These are phyloP conservation scores for Lactifluus echinatus DNA, from an alignment of 768 basidiomycete genomes.

Conservation along the genomic window DNA sequence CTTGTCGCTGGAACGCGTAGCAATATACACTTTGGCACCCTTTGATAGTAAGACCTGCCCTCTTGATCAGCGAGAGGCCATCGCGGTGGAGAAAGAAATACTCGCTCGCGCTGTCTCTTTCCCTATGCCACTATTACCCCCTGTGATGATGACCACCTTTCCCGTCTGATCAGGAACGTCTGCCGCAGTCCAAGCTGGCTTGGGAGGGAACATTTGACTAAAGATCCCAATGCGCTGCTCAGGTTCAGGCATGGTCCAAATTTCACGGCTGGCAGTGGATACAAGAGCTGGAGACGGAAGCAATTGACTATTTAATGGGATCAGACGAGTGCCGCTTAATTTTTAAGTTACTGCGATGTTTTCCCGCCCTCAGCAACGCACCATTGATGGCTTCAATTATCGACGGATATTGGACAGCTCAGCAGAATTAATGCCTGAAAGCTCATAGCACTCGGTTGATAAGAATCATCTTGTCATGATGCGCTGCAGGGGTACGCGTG, in stretches of 20 bases:
- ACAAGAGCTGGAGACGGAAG: too few relatives aligned
- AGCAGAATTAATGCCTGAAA: too few relatives aligned
- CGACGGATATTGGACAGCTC: too few relatives aligned
- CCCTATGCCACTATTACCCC: conserved; percentile 12
- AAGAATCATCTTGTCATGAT: too few relatives aligned
- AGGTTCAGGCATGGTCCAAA: background rate
- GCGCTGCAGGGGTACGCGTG: too few relatives aligned
- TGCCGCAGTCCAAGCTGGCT: conserved; percentile 9
- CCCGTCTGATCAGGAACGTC: conserved; percentile 15
- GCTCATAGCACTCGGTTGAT: too few relatives aligned
- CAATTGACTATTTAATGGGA: too few relatives aligned
- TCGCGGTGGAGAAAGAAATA: background rate
- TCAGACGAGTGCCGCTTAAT: too few relatives aligned
- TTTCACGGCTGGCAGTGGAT: too few relatives aligned
- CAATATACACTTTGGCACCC: conserved; percentile 18
- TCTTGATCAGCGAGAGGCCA: background rate
- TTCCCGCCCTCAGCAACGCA: too few relatives aligned
- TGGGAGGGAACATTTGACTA: conserved; percentile 6
- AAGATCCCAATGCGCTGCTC: background rate
- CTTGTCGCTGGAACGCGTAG: conserved; percentile 2
- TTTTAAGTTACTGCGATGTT: too few relatives aligned
- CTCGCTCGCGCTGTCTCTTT: conserved; percentile 15
- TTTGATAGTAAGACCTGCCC: conserved; percentile 11
- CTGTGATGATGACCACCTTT: conserved; percentile 10
- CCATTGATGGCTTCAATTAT: too few relatives aligned